Base-by-base conservation (phyloP, 495 filamentous ascomycete genomes). In the Tuber melanosporum region DNA sequence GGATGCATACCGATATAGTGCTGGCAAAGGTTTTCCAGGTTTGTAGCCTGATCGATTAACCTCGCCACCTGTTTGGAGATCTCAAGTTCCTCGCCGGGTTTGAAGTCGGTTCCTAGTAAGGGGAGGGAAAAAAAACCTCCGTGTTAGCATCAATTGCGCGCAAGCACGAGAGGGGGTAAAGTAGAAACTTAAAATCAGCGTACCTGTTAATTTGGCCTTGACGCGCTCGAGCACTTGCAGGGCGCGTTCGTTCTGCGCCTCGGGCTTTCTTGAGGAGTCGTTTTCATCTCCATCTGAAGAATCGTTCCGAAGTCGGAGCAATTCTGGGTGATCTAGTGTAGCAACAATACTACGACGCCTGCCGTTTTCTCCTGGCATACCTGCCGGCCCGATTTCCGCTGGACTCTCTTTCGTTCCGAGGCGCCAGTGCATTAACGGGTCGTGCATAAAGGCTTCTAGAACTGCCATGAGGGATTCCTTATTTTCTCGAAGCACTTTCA, bases 391-490 rank as follows among this genome's bases (percentile, higher is more conserved):
- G 46, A 75, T 70, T 42, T 84, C 82, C 14, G 80, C 74, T 9
- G 82, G 82, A 32, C 92, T 94, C 75, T 95, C 92, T 47, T 93
- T 92, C 66, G 92, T 91, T 49, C 92, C 93, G 47, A 99, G 89
- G 78, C 96, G 91, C 95, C 95, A 99, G 76, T 95, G 98, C 78
- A 99, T 92, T 52, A 99, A 87, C 42, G 95, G 95, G 84, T 99
- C 95, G 82, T 99, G 95, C 82, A 99, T 97, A 86, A 99, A 99
- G 90, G 95, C 95, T 88, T 99, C 95, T 49, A 99, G 87, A 32
- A 99, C 95, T 15, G 95, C 95, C 95, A 98, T 98, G 71, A 99
- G 87, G 14, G 93, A 97, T 84, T 99, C 95, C 84, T 99, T 98
- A 85, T 98, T 98, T 76, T 94, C 94, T 9, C 95, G 87, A 80